These are phyloP conservation scores for Exophiala alcalophila DNA, from an alignment of 2,329 filamentous ascomycete species.

Conservation along the genomic window DNA sequence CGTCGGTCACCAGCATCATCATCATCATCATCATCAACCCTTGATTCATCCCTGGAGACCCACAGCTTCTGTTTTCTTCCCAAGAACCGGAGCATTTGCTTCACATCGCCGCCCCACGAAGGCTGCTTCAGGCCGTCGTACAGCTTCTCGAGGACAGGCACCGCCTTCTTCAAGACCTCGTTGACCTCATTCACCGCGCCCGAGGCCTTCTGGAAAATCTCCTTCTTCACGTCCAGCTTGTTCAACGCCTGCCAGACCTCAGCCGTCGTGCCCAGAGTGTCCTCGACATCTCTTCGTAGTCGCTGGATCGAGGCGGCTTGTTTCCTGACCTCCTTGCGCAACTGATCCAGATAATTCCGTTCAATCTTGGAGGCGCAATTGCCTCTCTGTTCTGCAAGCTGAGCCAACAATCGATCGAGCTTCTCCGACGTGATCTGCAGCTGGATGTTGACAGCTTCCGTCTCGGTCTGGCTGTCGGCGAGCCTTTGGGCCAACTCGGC, in stretches of 20 bases:
- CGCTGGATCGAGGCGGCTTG: slow-evolving; percentile 1
- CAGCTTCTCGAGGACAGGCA: not conserved
- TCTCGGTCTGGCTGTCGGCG: not conserved
- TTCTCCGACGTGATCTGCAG: slow-evolving; percentile 4
- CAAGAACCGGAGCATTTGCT: too few relatives aligned
- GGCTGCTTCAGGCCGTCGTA: not conserved
- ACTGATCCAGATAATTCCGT: slow-evolving; percentile 3
- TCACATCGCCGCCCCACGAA: too few relatives aligned
- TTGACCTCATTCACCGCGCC: not conserved
- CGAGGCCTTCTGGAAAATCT: not conserved
- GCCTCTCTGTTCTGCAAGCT: slow-evolving; percentile 2
- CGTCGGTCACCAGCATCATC: too few relatives aligned
- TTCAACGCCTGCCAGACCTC: slow-evolving; percentile 2
- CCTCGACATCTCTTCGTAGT: not conserved
- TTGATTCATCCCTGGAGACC: too few relatives aligned
- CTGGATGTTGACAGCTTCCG: not conserved
- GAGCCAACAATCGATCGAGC: not conserved
- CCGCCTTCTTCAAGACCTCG: not conserved
- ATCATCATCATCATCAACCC: too few relatives aligned
- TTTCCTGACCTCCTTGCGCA: slow-evolving; percentile 4
- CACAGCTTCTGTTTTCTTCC: too few relatives aligned
- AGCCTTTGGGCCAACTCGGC: not conserved
- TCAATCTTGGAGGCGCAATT: slow-evolving; percentile 2
- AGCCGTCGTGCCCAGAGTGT: not conserved
- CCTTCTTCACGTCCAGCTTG: not conserved